phyloP scores from a whole-genome alignment of 192 early-diverging fungal species.

The Backusella psychrophila region DNA sequence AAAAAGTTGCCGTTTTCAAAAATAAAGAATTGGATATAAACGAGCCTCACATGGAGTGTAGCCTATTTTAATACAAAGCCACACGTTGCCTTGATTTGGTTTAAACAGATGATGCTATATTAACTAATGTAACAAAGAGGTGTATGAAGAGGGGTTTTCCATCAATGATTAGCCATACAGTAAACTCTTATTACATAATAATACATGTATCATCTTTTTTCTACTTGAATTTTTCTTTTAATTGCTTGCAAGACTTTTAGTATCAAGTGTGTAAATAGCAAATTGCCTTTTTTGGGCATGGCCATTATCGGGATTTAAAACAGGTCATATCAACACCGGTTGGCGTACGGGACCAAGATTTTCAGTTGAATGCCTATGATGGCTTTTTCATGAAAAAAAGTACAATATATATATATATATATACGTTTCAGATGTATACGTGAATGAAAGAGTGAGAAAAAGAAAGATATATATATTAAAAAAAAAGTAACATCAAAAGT shows the following conservation, averaged over 20 bases:
- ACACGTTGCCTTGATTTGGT: neutral
- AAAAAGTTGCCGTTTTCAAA: neutral
- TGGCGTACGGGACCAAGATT: neutral
- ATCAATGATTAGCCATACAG: neutral
- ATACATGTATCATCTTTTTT: neutral
- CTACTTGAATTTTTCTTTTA: neutral
- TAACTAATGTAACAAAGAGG: neutral
- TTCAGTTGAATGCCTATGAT: no score
- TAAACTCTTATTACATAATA: neutral
- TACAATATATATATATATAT: no score
- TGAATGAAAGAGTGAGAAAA: neutral
- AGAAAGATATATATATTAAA: no score
- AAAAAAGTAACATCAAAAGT: no score
- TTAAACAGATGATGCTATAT: neutral
- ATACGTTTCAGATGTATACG: no score
- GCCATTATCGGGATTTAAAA: neutral
- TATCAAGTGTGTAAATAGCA: neutral
- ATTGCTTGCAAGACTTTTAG: neutral
- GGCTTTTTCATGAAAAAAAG: no score
- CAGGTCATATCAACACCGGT: neutral
- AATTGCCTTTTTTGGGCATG: neutral
- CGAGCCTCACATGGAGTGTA: neutral
- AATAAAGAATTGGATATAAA: neutral
- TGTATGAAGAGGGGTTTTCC: neutral
- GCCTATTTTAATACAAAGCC: slow-evolving; percentile 4